Base-by-base conservation (phyloP, 2,329 filamentous ascomycete species). In the Nemania sp. region DNA sequence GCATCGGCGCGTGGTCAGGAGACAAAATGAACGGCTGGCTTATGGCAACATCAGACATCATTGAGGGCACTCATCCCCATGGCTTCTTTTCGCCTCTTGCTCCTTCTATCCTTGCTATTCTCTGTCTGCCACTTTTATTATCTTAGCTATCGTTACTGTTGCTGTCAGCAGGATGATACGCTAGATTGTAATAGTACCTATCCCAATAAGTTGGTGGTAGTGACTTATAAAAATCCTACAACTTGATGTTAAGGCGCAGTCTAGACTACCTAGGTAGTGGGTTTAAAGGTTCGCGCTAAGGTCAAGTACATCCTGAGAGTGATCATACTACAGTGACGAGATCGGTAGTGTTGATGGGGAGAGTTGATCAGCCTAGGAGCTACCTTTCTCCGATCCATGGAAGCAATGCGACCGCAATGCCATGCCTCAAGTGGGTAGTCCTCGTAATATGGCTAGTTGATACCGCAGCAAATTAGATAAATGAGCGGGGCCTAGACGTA, bases 1-100 rank as follows among this genome's bases (percentile, higher is more conserved):
- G 73, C 74, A 75, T 74, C 58, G 62, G 54, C 55, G 41, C 59
- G 54, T 65, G 70, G 72, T 75, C 74, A 75, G 73, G 72, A 72
- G 73, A 75, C 70, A 69, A 56, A 57, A 24, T 7, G 15, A 53
- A 62, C 67, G 56, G 52, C 52, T 59, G 56, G 52, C 52, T 59
- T 45, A 62, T 54, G 18, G 49, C 47, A 26, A 70, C 53, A 29
- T 55, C 49, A 52, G 27, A 53, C 38, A 45, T 52, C 27, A 22
- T 43, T 51, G 38, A 45, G 38, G 26, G 20, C 13, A 35, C 52
- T 54, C 51, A n/a, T 53, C 26, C 6, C 24, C 26, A 5, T 53
- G 10, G 26, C 29, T n/a, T 32, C 27, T 32, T 32, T 4, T 32
- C 11, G 35, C 35, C 35, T 41, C 35, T 5, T 41, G 7, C 8